Percentiles rank a stretch among this genome's conserved stretches.
These are phyloP conservation scores for Herpetospermum pedunculosum DNA, from an alignment of 306 rosid species.

Conservation along the genomic window DNA sequence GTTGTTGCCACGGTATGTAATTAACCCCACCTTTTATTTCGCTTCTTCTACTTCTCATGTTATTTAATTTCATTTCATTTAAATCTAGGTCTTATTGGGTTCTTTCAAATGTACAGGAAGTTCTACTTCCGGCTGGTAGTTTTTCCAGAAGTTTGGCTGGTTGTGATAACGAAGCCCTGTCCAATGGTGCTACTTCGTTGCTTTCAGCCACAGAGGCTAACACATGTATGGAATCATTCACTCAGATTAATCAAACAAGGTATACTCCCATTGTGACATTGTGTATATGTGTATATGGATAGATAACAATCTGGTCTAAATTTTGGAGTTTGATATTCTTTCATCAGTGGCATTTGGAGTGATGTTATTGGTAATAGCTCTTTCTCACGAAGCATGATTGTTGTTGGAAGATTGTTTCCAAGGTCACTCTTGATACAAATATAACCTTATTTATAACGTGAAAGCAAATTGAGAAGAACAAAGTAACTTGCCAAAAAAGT, in stretches of 20 bases:
- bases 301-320: background rate
- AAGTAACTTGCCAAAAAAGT: background rate
- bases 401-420: background rate
- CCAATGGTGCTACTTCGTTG: conserved; percentile 18
- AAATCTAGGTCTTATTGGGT: conserved; percentile 12
- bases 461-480: background rate
- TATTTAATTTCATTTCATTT: background rate
- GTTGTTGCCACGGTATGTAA: conserved; percentile 61
- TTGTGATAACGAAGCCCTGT: conserved; percentile 27
- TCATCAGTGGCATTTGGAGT: background rate
- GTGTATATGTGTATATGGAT: background rate
- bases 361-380: background rate
- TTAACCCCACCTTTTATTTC: background rate
- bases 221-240: conserved; percentile 17
- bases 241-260: conserved; percentile 39
- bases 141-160: conserved; percentile 33
- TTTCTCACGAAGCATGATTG: background rate
- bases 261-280: conserved; percentile 5
- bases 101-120: conserved; percentile 36
- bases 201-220: conserved; percentile 16
- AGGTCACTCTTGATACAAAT: background rate
- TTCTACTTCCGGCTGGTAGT: conserved; percentile 43
- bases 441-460: background rate
- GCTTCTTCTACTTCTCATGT: background rate
- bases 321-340: background rate